Evolutionary conservation across 257 asterid genomes (phyloP).

Genomic region (Echites panduratus): DNA sequence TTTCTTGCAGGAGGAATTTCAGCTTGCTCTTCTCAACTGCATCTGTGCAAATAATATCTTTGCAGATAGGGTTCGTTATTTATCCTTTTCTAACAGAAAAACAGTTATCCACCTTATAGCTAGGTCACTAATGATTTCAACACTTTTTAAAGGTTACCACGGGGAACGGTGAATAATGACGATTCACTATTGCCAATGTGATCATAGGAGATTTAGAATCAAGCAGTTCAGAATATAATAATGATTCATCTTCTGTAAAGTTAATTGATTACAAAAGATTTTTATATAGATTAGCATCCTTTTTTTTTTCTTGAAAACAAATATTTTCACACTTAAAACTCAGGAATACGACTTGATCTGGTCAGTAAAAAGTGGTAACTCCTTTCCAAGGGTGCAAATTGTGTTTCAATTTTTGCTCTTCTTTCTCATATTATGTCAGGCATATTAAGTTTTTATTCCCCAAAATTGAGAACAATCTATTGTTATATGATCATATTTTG

Average conservation of each 20-base stretch:
- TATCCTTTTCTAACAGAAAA: neutral
- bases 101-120: neutral
- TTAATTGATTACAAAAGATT: neutral
- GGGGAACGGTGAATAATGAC: neutral
- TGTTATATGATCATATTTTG: conserved; percentile 20
- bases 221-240: neutral
- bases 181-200: neutral
- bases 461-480: conserved; percentile 7
- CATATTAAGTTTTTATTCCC: neutral
- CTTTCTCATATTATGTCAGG: neutral
- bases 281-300: neutral
- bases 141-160: neutral
- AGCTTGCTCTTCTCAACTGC: conserved; percentile 64
- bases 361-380: neutral
- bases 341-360: neutral
- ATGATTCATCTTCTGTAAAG: no score
- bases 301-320: no score
- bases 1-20: conserved; percentile 72
- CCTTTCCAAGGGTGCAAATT: neutral
- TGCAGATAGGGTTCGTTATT: conserved; percentile 59
- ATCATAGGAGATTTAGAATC: neutral
- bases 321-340: neutral
- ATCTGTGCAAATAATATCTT: conserved; percentile 50
- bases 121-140: neutral
- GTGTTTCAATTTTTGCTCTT: neutral